phyloP scores from a whole-genome alignment of 257 asterid species.

The Salvia splendens region DNA sequence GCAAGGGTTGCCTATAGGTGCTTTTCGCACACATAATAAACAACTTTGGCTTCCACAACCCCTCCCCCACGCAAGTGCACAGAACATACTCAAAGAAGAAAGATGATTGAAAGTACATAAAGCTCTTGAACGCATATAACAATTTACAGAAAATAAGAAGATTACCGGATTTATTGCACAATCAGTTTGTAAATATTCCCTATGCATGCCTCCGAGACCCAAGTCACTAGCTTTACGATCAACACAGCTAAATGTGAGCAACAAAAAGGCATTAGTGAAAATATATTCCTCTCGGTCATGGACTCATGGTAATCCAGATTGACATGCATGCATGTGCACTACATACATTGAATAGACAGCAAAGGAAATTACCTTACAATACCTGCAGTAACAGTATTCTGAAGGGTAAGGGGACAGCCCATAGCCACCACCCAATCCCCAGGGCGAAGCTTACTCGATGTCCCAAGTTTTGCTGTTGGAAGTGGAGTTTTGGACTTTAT shows the following conservation, averaged over 20 bases:
- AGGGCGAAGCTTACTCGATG: conserved; percentile 80
- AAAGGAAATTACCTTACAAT: conserved; percentile 68
- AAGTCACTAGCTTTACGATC: conserved; percentile 94
- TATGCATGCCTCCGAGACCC: conserved; percentile 87
- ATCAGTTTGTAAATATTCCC: conserved; percentile 90
- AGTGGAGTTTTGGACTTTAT: conserved; percentile 78
- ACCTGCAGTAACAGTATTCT: conserved; percentile 89
- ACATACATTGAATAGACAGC: conserved; percentile 16
- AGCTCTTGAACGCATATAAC: conserved; percentile 7
- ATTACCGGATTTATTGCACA: conserved; percentile 84
- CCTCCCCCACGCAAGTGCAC: background rate
- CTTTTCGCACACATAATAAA: background rate
- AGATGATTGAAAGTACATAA: background rate
- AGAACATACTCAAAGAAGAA: background rate
- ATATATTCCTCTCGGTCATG: background rate
- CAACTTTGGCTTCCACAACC: background rate
- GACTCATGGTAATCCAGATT: conserved; percentile 26
- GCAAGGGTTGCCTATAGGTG: background rate
- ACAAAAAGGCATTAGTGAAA: conserved; percentile 23
- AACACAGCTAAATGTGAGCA: conserved; percentile 61
- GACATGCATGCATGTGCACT: conserved; percentile 14
- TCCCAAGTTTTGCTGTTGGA: conserved; percentile 79
- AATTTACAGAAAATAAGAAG: conserved; percentile 10
- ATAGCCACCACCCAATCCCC: conserved; percentile 96
- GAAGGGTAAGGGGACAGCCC: conserved; percentile 93